phyloP scores from a whole-genome alignment of 2,329 filamentous ascomycete species.

The Pseudogymnoascus sp. region DNA sequence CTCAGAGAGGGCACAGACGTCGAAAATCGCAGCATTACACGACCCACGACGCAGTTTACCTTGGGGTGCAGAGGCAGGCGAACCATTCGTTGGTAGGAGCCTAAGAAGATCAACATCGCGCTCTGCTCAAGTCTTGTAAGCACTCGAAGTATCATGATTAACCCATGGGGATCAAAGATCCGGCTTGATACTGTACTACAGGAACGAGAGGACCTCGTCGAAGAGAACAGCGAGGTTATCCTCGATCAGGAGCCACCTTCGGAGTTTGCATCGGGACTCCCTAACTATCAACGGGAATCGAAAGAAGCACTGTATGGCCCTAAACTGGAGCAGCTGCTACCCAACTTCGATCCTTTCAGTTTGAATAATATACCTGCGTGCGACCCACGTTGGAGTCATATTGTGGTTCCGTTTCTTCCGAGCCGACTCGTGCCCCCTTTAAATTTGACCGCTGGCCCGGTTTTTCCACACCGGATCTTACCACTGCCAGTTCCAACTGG shows the following conservation, averaged over 20 bases:
- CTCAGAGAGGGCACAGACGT: neutral
- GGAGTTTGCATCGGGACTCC: neutral
- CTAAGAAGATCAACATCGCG: neutral
- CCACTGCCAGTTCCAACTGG: neutral
- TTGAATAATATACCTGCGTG: neutral
- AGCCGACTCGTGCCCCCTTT: neutral
- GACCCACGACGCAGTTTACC: neutral
- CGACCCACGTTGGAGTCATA: neutral
- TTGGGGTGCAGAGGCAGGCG: neutral
- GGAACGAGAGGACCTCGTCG: neutral
- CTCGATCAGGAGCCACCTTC: neutral
- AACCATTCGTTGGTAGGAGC: neutral
- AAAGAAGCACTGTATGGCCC: neutral
- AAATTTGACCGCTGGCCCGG: neutral
- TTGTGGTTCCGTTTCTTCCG: neutral
- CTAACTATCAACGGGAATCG: neutral
- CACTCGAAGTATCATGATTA: neutral
- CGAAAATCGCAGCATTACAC: neutral
- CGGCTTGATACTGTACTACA: neutral
- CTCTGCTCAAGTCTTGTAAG: neutral
- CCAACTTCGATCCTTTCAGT: neutral
- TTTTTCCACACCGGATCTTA: neutral
- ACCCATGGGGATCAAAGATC: neutral
- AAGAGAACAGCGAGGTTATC: neutral
- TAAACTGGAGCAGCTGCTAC: neutral